These are phyloP conservation scores for Rhizopus microsporus DNA, from an alignment of 371 early-diverging fungal species.

Conservation along the genomic window DNA sequence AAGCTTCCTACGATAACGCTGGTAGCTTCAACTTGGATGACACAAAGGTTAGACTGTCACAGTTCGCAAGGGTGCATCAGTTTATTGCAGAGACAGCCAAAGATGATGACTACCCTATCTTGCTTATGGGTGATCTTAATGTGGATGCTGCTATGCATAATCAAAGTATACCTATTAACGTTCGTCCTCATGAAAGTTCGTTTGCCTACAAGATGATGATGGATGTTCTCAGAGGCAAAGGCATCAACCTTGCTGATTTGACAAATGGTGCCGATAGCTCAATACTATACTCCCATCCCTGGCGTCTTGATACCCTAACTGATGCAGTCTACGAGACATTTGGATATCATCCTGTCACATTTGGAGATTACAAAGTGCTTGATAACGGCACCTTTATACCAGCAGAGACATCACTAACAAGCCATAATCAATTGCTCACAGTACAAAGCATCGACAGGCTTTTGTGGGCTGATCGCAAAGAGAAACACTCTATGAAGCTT, in stretches of 20 bases:
- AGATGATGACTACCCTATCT: conserved; percentile 45
- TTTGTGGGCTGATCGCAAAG: conserved; percentile 37
- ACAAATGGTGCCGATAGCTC: conserved; percentile 4
- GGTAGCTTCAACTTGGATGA: conserved; percentile 50
- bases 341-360: conserved; percentile 80
- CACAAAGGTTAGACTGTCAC: conserved; percentile 57
- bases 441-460: conserved; percentile 75
- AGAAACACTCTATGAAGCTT: conserved; percentile 11
- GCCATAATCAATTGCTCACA: conserved; percentile 50
- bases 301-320: conserved; percentile 29
- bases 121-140: conserved; percentile 78
- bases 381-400: conserved; percentile 47
- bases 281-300: conserved; percentile 5
- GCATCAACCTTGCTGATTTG: conserved; percentile 32
- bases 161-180: conserved; percentile 11
- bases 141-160: conserved; percentile 66
- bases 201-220: conserved; percentile 71
- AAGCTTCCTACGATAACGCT: conserved; percentile 64
- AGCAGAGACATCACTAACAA: conserved; percentile 65
- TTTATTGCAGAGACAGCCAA: conserved; percentile 56
- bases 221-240: conserved; percentile 64
- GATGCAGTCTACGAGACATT: conserved; percentile 60
- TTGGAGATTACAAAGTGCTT: conserved; percentile 59
- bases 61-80: conserved; percentile 61
- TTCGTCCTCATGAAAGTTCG: conserved; percentile 36